Evolutionary conservation across 1,284 basidiomycete genomes (phyloP).

Genomic region (Malassezia caprae): DNA sequence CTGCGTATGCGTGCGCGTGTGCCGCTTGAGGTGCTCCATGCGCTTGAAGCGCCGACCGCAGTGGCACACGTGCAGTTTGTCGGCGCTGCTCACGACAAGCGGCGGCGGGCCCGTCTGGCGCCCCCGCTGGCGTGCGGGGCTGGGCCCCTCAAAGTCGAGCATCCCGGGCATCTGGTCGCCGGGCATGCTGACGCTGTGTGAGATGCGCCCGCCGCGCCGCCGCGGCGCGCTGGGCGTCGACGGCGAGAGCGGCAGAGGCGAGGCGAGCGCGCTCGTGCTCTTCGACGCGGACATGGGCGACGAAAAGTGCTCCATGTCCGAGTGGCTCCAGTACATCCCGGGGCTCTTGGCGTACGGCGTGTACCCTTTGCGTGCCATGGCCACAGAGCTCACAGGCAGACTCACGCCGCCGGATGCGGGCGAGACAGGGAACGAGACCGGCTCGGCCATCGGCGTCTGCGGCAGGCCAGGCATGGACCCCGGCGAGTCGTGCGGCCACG

Average conservation of each 20-base stretch:
- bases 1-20: constrained; percentile 45
- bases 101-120: constrained; percentile 34
- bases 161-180: constrained; percentile 18
- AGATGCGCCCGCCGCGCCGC: not conserved
- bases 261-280: constrained; percentile 28
- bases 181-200: constrained; percentile 16
- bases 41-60: constrained; percentile 47
- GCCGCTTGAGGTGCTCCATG: constrained; percentile 47
- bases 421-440: constrained; percentile 23
- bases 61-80: constrained; percentile 46
- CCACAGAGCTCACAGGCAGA: constrained; percentile 8
- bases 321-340: not conserved
- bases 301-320: constrained; percentile 9
- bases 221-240: constrained; percentile 5
- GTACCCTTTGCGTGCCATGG: constrained; percentile 16
- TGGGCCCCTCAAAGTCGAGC: constrained; percentile 19
- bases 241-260: constrained; percentile 22
- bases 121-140: constrained; percentile 15
- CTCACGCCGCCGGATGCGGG: constrained; percentile 16
- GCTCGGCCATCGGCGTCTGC: constrained; percentile 1
- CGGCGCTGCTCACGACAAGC: constrained; percentile 42
- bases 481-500: constrained; percentile 13
- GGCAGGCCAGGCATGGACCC: not conserved
- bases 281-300: constrained; percentile 28
- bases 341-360: constrained; percentile 14